phyloP scores from a whole-genome alignment of 2,329 filamentous ascomycete species.

The Clonostachys solani region DNA sequence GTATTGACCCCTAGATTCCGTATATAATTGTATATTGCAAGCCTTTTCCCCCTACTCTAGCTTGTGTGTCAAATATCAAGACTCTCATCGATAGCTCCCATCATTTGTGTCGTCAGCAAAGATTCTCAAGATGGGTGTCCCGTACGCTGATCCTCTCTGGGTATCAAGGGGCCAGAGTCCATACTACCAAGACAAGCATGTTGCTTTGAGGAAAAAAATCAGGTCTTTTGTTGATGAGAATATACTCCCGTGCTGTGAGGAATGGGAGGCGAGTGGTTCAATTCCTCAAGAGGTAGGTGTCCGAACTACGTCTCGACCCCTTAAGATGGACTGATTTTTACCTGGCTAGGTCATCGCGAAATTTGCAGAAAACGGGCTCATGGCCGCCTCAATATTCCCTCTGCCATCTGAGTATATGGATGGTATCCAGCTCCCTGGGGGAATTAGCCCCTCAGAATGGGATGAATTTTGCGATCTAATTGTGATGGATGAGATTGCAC shows the following conservation, averaged over 20 bases:
- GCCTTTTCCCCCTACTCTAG: too few species aligned
- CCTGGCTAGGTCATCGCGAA: too few species aligned
- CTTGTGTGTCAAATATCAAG: too few species aligned
- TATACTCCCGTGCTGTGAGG: neutral
- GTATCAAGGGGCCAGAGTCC: neutral
- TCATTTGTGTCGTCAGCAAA: too few species aligned
- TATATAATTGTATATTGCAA: too few species aligned
- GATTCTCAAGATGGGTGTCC: neutral
- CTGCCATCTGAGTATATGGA: neutral
- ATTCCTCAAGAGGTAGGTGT: neutral
- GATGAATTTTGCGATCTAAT: conserved; percentile 56
- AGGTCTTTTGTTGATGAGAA: neutral
- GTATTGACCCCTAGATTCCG: too few species aligned
- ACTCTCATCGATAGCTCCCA: too few species aligned
- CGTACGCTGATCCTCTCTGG: neutral
- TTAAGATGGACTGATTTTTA: too few species aligned
- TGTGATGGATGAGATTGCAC: conserved; percentile 48
- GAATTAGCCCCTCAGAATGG: conserved; percentile 37
- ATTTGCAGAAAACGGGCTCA: neutral
- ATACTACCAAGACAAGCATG: neutral
- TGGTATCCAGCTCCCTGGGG: neutral
- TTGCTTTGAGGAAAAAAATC: neutral
- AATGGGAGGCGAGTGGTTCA: neutral
- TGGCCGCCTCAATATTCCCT: conserved; percentile 2
- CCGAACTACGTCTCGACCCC: neutral